phyloP scores from a whole-genome alignment of 1,139 yeast genomes.

The Kurtzmaniella natalensis region DNA sequence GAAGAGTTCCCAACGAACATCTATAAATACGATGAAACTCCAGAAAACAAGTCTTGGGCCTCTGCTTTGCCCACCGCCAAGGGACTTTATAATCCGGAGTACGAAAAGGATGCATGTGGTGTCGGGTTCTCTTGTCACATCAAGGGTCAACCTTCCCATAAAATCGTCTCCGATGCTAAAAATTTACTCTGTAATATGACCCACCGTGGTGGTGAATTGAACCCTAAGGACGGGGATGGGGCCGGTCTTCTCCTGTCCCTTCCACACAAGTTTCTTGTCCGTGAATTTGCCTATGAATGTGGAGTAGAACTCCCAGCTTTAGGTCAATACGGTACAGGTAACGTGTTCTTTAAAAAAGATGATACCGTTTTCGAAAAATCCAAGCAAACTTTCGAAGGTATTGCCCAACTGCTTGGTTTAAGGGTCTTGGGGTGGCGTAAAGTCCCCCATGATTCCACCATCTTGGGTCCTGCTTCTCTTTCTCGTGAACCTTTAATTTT shows the following conservation, averaged over 20 bases:
- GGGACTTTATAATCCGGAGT: slow-evolving; percentile 91
- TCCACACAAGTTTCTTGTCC: slow-evolving; percentile 80
- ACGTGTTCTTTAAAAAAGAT: slow-evolving; percentile 84
- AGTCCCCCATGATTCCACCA: slow-evolving; percentile 93
- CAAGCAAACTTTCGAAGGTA: slow-evolving; percentile 69
- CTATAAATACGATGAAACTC: slow-evolving; percentile 69
- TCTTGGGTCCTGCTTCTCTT: slow-evolving; percentile 91
- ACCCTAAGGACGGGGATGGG: slow-evolving; percentile 97
- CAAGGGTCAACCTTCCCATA: slow-evolving; percentile 84
- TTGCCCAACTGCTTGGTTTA: slow-evolving; percentile 74
- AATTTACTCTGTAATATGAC: slow-evolving; percentile 93
- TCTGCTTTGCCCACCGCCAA: slow-evolving; percentile 79
- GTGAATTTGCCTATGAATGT: slow-evolving; percentile 74
- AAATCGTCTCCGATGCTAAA: slow-evolving; percentile 88
- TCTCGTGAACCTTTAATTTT: slow-evolving; percentile 88
- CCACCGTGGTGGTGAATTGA: slow-evolving; percentile 97
- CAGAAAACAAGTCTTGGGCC: slow-evolving; percentile 89
- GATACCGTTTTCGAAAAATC: slow-evolving; percentile 63
- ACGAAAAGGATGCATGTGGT: slow-evolving; percentile 97
- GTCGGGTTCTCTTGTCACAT: slow-evolving; percentile 96
- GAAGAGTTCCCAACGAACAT: slow-evolving; percentile 38
- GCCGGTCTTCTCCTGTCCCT: slow-evolving; percentile 94
- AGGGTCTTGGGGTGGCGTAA: slow-evolving; percentile 90
- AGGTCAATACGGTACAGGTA: slow-evolving; percentile 95
- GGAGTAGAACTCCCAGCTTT: slow-evolving; percentile 59